Percentiles rank a stretch among this genome's conserved stretches.
Conservation (phyloP, 179 eudicot species). For the Spinacia oleracea region DNA sequence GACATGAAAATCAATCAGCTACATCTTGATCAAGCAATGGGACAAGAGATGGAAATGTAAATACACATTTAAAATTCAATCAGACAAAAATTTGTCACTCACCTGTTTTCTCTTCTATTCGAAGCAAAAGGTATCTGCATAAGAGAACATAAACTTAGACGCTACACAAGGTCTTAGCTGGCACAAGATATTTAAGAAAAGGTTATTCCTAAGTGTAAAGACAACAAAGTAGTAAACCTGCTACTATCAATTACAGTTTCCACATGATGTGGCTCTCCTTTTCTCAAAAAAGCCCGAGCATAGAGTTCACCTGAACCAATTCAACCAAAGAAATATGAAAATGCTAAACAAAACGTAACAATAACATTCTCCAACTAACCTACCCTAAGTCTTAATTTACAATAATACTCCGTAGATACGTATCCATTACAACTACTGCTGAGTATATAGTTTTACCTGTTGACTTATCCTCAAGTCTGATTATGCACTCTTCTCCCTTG, state of each 20-base stretch:
- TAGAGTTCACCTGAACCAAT: conserved; percentile 68
- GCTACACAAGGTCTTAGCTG: background rate
- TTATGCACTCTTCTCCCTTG: conserved; percentile 95
- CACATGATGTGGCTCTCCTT: conserved; percentile 94
- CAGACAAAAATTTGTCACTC: conserved; percentile 9
- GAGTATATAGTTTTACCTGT: conserved; percentile 51
- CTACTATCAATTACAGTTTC: conserved; percentile 97
- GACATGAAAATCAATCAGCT: background rate
- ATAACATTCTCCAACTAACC: no score
- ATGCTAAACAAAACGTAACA: background rate
- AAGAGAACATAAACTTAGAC: conserved; percentile 18
- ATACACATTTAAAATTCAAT: background rate
- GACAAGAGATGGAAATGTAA: background rate
- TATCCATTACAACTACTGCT: background rate
- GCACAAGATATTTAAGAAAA: background rate
- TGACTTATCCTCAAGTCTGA: conserved; percentile 84
- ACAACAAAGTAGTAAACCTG: conserved; percentile 67
- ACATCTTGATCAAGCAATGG: background rate
- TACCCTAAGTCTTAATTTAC: background rate
- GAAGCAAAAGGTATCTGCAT: conserved; percentile 95
- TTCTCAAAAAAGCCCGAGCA: conserved; percentile 88
- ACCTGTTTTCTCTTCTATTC: conserved; percentile 90
- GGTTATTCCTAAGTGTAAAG: background rate
- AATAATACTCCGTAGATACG: background rate
- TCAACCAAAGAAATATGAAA: conserved; percentile 4